Evolutionary conservation across 441 rosid genomes (phyloP), one percentile per base, ranked within the genome.

Genomic region (Jatropha podagrica): DNA sequence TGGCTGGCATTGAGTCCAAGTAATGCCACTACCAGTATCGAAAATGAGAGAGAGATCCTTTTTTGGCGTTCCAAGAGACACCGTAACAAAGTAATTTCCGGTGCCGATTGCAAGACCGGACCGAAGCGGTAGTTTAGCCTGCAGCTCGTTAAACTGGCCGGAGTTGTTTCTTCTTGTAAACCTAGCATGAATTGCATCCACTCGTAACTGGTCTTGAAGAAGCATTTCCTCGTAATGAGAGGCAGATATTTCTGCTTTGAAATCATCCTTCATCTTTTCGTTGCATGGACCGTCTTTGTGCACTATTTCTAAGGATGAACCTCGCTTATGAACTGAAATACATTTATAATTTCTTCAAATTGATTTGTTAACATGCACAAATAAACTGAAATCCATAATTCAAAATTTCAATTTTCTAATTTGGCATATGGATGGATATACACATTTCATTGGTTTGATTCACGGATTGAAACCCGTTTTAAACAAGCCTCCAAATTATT

Each of bases 1-100:
- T 6, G 95, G 95, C 59, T 88, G 49, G 14, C 98, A 93, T 10
- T 90, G 95, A 4, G 93, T 90, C 98, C 97, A 93, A 3, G 95
- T 86, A 58, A 88, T 74, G 61, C 83, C 91, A 26, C 95, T 90
- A n/a, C 93, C 92, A 0, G 96, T 91, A 72, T 93, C 98, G 37
- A 93, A 86, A n/a, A 84, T 60, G 10, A 93, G 83, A 0, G 91
- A 74, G 0, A 85, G 55, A 3, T 86, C 81, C 59, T 76, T 76
- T 32, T 80, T 83, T 0, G 96, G 94, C 2, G 91, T 80, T 17
- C 97, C 96, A 9, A 93, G 65, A 23, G 91, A 93, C 69, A 91
- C 85, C 0, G 84, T 86, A 0, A 91, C 93, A 2, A 86, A 48
- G 61, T 74, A 93, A 23, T 37, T 38, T 8, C 68, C 78, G 9